Conservation (phyloP, 2,329 filamentous ascomycete genomes). For the Aspergillus sojae region DNA sequence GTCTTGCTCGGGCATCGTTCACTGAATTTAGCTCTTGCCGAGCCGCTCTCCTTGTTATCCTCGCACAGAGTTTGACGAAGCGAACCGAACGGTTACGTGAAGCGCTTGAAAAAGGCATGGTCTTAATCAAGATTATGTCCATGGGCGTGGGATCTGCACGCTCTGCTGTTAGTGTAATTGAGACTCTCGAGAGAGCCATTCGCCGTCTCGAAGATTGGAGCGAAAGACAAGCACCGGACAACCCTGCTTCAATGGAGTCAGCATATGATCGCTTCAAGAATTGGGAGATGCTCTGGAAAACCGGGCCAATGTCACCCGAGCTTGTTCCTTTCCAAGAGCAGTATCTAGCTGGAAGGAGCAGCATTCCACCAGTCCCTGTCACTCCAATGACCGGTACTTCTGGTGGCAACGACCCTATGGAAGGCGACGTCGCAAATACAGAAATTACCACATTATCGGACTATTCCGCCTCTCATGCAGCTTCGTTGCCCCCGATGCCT, state of each 20-base stretch:
- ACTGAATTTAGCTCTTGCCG: constrained; percentile 61
- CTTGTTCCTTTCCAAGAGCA: constrained; percentile 31
- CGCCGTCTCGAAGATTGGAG: constrained; percentile 50
- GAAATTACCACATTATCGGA: constrained; percentile 28
- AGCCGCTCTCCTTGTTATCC: constrained; percentile 54
- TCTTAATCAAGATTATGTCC: constrained; percentile 57
- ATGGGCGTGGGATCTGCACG: constrained; percentile 56
- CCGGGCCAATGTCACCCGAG: constrained; percentile 39
- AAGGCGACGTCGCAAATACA: constrained; percentile 24
- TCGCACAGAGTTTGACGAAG: constrained; percentile 44
- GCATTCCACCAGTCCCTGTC: constrained; percentile 21
- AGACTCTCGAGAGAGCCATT: constrained; percentile 55
- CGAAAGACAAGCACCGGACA: constrained; percentile 34
- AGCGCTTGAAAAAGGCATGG: constrained; percentile 53
- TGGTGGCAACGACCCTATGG: constrained; percentile 21
- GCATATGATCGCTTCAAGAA: constrained; percentile 56
- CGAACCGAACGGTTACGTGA: constrained; percentile 48
- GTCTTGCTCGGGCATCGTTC: constrained; percentile 58
- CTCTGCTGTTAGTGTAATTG: constrained; percentile 57
- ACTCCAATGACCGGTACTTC: constrained; percentile 26
- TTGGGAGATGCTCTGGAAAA: constrained; percentile 55
- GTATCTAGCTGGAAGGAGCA: constrained; percentile 9
- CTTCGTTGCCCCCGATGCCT: constrained; percentile 32
- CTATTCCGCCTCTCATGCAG: constrained; percentile 32
- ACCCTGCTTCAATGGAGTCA: constrained; percentile 45